phyloP scores from a whole-genome alignment of 495 filamentous ascomycete genomes.

The Xylaria intraflava region DNA sequence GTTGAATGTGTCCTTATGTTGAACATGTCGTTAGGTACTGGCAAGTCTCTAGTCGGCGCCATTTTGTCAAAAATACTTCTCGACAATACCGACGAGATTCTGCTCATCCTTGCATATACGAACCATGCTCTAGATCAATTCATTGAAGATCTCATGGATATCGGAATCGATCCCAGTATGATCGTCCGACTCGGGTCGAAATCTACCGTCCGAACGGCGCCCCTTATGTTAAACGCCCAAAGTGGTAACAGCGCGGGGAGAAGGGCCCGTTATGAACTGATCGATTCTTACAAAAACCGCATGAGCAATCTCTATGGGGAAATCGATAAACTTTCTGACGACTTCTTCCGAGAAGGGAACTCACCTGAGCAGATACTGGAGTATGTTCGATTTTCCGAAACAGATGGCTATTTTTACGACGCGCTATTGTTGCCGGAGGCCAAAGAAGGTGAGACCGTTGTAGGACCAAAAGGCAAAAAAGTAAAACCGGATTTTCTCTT shows the following conservation, averaged over 20 bases:
- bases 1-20: conserved; percentile 2
- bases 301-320: conserved; percentile 13
- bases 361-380: conserved; percentile 43
- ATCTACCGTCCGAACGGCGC: conserved; percentile 43
- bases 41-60: conserved; percentile 73
- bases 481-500: conserved; percentile 49
- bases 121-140: conserved; percentile 80
- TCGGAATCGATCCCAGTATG: conserved; percentile 45
- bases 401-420: conserved; percentile 48
- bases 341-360: background rate
- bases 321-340: conserved; percentile 12
- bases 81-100: conserved; percentile 43
- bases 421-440: conserved; percentile 43
- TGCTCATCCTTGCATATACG: conserved; percentile 56
- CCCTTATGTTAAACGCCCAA: conserved; percentile 46
- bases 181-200: conserved; percentile 69
- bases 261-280: conserved; percentile 30
- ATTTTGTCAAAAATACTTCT: conserved; percentile 55
- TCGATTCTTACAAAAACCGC: conserved; percentile 32
- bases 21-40: conserved; percentile 51
- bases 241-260: background rate
- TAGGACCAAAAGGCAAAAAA: conserved; percentile 42
- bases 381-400: conserved; percentile 54
- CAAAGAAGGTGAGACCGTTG: conserved; percentile 36
- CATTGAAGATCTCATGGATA: conserved; percentile 58